Percentiles rank a stretch among this genome's conserved stretches.
Evolutionary conservation across 2,329 filamentous ascomycete genomes (phyloP).

Genomic region (Penicillium sp.): DNA sequence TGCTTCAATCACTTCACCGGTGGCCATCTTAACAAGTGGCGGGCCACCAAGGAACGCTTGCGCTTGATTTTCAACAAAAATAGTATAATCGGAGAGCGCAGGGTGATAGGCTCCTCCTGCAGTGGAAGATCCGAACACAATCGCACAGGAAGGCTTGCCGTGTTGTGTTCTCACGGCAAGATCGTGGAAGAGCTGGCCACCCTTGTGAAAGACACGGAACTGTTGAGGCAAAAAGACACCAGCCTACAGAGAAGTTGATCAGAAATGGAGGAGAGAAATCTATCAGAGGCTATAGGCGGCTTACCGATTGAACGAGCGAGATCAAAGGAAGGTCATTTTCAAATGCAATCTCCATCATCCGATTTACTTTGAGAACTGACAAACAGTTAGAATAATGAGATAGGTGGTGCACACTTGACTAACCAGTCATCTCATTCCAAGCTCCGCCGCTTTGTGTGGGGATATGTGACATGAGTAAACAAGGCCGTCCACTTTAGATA

Average conservation of each 20-base stretch:
- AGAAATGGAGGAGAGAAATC: neutral
- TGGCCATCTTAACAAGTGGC: slow-evolving; percentile 54
- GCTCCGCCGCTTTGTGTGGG: slow-evolving; percentile 49
- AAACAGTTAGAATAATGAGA: neutral
- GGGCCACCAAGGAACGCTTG: slow-evolving; percentile 52
- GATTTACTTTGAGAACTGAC: slow-evolving; percentile 40
- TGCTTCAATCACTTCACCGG: slow-evolving; percentile 48
- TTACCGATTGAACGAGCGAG: slow-evolving; percentile 45
- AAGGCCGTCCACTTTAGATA: slow-evolving; percentile 37
- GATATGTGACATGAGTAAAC: slow-evolving; percentile 48
- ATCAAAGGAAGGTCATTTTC: slow-evolving; percentile 49
- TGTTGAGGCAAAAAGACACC: slow-evolving; percentile 51
- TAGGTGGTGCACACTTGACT: neutral
- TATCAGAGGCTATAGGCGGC: neutral
- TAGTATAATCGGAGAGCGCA: slow-evolving; percentile 49
- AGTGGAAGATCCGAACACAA: slow-evolving; percentile 52
- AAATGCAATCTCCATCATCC: slow-evolving; percentile 43
- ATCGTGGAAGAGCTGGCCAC: slow-evolving; percentile 48
- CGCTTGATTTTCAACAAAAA: slow-evolving; percentile 49
- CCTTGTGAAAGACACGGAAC: slow-evolving; percentile 52
- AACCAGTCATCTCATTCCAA: slow-evolving; percentile 49
- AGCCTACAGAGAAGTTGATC: slow-evolving; percentile 28
- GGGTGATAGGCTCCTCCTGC: slow-evolving; percentile 50
- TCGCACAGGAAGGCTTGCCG: slow-evolving; percentile 47
- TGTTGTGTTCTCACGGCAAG: slow-evolving; percentile 45